phyloP scores from a whole-genome alignment of 345 rosid genomes.

The Ailanthus altissimus region DNA sequence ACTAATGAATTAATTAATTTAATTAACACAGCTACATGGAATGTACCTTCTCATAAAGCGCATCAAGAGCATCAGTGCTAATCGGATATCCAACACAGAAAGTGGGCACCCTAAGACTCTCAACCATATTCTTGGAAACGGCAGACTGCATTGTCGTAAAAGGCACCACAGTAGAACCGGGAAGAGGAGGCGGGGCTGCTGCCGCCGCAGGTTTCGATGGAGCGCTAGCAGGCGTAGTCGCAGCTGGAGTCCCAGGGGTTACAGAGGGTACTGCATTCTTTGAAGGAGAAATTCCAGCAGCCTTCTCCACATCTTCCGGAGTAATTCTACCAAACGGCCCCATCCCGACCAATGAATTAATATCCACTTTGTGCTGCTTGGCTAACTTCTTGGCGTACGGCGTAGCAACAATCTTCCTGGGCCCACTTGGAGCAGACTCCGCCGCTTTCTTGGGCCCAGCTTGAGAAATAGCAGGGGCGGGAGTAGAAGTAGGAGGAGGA shows the following conservation, averaged over 20 bases:
- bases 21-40: background rate
- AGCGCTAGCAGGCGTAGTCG: constrained; percentile 29
- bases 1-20: background rate
- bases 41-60: constrained; percentile 74
- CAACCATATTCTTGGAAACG: constrained; percentile 83
- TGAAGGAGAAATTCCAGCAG: constrained; percentile 69
- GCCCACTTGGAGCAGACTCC: constrained; percentile 39
- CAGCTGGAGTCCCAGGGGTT: constrained; percentile 28
- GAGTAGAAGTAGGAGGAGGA: constrained; percentile 50
- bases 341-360: constrained; percentile 61
- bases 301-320: constrained; percentile 73
- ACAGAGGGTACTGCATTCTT: constrained; percentile 35
- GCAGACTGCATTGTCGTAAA: constrained; percentile 91
- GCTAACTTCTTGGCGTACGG: constrained; percentile 91
- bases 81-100: constrained; percentile 94
- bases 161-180: constrained; percentile 75
- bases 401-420: constrained; percentile 66
- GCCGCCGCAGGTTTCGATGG: constrained; percentile 38
- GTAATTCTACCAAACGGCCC: constrained; percentile 86
- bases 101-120: constrained; percentile 82
- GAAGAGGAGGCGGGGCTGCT: constrained; percentile 46
- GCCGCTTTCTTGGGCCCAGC: constrained; percentile 28
- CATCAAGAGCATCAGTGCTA: constrained; percentile 78
- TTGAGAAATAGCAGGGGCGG: constrained; percentile 44
- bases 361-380: constrained; percentile 82